Evolutionary conservation across 2,329 filamentous ascomycete genomes (phyloP).

Genomic region (Colletotrichum tropicale): DNA sequence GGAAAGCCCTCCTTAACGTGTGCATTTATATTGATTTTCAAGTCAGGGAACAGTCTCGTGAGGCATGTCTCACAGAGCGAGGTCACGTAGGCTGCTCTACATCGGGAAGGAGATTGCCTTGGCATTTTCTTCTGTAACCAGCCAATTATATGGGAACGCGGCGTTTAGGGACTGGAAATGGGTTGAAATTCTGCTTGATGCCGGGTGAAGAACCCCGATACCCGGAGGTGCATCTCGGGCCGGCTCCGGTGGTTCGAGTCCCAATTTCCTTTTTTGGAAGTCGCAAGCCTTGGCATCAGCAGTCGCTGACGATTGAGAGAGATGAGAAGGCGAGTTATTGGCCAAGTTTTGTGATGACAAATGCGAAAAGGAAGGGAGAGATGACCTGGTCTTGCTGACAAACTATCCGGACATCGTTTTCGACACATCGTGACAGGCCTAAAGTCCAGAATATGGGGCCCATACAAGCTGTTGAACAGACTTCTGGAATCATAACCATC

Average conservation of each 20-base stretch:
- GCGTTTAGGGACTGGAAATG: no score
- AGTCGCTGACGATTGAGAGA: not conserved
- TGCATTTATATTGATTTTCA: not conserved
- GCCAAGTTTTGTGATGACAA: not conserved
- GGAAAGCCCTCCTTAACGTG: not conserved
- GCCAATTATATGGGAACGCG: not conserved
- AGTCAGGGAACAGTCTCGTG: not conserved
- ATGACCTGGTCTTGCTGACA: not conserved
- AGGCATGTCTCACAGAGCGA: not conserved
- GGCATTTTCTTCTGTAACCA: not conserved
- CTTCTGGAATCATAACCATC: accelerated
- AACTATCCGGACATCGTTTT: not conserved
- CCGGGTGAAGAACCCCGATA: not conserved
- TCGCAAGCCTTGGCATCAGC: not conserved
- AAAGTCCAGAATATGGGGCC: not conserved
- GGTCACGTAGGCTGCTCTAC: not conserved
- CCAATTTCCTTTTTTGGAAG: not conserved
- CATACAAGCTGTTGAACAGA: not conserved
- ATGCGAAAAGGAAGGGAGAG: not conserved
- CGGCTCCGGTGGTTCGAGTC: not conserved
- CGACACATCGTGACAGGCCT: not conserved
- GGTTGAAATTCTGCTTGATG: not conserved
- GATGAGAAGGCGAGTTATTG: not conserved
- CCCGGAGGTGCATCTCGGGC: not conserved
- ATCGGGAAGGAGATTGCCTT: not conserved